A percentile compares a stretch with the other conserved stretches of the same genome.
phyloP scores from a whole-genome alignment of 2,329 filamentous ascomycete genomes.

The Teratosphaeria destructans region DNA sequence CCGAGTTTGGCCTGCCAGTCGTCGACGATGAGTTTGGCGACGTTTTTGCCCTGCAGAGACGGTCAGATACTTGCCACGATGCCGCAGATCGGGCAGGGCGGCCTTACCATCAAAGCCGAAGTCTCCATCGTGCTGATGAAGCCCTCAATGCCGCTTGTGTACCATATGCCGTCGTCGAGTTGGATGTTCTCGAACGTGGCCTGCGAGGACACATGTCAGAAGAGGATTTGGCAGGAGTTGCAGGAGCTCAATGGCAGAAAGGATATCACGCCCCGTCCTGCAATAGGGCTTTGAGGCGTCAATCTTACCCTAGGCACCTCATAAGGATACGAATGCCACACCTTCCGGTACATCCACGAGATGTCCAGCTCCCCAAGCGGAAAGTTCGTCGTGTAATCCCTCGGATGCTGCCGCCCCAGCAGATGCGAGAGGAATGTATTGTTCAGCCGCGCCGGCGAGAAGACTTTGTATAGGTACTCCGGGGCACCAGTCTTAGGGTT shows the following conservation, averaged over 20 bases:
- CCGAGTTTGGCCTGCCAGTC: background rate
- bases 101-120: conserved; percentile 63
- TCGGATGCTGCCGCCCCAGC: conserved; percentile 30
- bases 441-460: conserved; percentile 44
- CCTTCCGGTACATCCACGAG: conserved; percentile 66
- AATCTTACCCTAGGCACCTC: conserved; percentile 32
- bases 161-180: conserved; percentile 57
- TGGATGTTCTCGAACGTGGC: conserved; percentile 74
- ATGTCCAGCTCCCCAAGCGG: conserved; percentile 36
- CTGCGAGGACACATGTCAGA: conserved; percentile 32
- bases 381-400: conserved; percentile 13
- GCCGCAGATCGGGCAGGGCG: background rate
- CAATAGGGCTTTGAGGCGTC: conserved; percentile 38
- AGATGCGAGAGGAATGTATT: conserved; percentile 39
- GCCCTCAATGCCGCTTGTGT: conserved; percentile 65
- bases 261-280: too few relatives aligned
- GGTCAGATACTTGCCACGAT: background rate
- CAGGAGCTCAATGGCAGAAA: too few relatives aligned
- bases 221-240: background rate
- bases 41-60: background rate
- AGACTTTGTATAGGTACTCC: conserved; percentile 58
- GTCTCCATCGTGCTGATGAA: conserved; percentile 99
- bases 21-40: background rate
- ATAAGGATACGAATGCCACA: conserved; percentile 79
- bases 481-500: conserved; percentile 34